Evolutionary conservation across 1,284 basidiomycete species (phyloP).

Genomic region (Boletus smithii): DNA sequence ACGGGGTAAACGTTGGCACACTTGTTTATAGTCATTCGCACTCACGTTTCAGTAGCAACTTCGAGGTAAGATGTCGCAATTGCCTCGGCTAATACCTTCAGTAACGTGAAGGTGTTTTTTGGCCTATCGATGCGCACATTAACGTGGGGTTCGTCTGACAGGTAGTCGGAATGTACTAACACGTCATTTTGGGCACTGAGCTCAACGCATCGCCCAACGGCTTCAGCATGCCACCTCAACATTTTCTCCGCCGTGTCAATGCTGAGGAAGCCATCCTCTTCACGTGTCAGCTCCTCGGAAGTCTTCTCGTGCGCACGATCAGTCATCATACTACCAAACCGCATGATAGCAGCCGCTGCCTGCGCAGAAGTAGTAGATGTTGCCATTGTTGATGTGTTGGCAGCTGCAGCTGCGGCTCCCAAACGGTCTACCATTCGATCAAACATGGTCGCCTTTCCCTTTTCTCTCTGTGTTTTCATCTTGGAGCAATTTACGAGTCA

Average conservation of each 20-base stretch:
- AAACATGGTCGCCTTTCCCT: conserved; percentile 83
- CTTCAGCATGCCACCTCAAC: conserved; percentile 95
- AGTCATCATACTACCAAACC: conserved; percentile 74
- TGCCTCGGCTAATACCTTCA: conserved; percentile 86
- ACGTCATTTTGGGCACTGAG: conserved; percentile 78
- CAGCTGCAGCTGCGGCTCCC: conserved; percentile 71
- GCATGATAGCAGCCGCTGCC: conserved; percentile 76
- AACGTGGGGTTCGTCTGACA: not conserved
- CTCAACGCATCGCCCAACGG: conserved; percentile 89
- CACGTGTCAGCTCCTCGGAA: conserved; percentile 65
- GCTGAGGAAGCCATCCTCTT: conserved; percentile 78
- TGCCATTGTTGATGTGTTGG: conserved; percentile 57
- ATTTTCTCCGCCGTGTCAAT: conserved; percentile 83
- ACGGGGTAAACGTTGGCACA: conserved; percentile 6
- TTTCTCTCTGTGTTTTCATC: conserved; percentile 63
- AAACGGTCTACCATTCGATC: conserved; percentile 93
- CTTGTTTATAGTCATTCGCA: not conserved
- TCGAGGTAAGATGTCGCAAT: conserved; percentile 88
- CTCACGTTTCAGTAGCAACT: conserved; percentile 87
- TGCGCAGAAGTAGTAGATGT: conserved; percentile 68
- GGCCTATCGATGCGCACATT: conserved; percentile 49
- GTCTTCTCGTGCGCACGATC: conserved; percentile 52
- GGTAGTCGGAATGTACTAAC: conserved; percentile 47
- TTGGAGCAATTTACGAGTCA: conserved; percentile 31
- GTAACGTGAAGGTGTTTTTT: conserved; percentile 84